phyloP scores from a whole-genome alignment of 179 eudicot genomes.

The Patellifolia procumbens region DNA sequence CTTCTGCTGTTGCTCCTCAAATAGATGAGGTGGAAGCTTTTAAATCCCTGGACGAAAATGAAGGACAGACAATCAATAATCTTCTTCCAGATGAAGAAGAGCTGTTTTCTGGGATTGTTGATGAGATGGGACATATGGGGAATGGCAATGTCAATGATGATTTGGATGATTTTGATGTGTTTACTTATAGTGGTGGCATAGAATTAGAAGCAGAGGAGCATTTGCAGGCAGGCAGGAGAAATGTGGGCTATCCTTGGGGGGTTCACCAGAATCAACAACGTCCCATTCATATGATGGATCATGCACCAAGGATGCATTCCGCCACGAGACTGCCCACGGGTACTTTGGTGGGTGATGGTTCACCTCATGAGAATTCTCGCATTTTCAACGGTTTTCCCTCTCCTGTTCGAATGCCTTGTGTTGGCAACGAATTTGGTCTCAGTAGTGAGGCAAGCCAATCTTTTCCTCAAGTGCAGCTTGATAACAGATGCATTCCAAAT shows the following conservation, averaged over 20 bases:
- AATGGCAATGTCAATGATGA: constrained; percentile 37
- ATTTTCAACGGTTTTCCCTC: constrained; percentile 35
- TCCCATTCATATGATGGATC: constrained; percentile 26
- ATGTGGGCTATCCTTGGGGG: constrained; percentile 36
- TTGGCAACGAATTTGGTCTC: constrained; percentile 37
- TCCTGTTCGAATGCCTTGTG: constrained; percentile 38
- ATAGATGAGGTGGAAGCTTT: constrained; percentile 35
- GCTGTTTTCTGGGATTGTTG: constrained; percentile 57
- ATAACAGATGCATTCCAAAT: constrained; percentile 28
- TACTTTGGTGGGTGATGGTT: constrained; percentile 20
- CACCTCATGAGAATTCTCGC: constrained; percentile 34
- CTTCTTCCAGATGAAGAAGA: constrained; percentile 81
- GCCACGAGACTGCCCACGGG: constrained; percentile 33
- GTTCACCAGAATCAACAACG: constrained; percentile 35
- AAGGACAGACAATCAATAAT: constrained; percentile 47
- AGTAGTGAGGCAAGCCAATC: constrained; percentile 34
- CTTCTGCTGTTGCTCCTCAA: constrained; percentile 29
- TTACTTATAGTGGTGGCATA: constrained; percentile 63
- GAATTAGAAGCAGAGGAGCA: constrained; percentile 55
- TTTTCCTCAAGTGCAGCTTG: constrained; percentile 31
- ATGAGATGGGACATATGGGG: constrained; percentile 41
- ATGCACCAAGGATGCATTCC: constrained; percentile 26
- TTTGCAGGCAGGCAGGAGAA: constrained; percentile 28
- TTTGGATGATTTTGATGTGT: constrained; percentile 65
- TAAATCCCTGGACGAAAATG: constrained; percentile 39